phyloP scores from a whole-genome alignment of 495 filamentous ascomycete species.

The Xylaria intraflava region DNA sequence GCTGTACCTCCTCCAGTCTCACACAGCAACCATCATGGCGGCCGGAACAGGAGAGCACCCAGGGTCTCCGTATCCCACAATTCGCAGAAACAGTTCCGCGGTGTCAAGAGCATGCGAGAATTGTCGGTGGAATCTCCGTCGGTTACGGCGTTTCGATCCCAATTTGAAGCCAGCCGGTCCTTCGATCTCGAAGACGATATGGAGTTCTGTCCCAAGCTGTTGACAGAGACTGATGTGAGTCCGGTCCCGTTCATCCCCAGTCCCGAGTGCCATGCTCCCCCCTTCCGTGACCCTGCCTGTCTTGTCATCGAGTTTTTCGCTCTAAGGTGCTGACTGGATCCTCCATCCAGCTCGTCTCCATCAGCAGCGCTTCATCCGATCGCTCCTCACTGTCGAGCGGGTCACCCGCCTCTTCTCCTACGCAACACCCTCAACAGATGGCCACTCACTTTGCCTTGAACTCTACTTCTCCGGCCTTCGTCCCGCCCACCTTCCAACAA shows the following conservation, averaged over 20 bases:
- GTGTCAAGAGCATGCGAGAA: slow-evolving; percentile 81
- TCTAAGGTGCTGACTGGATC: slow-evolving; percentile 13
- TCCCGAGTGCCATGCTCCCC: too few relatives aligned
- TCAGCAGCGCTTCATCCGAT: slow-evolving; percentile 87
- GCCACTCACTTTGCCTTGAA: slow-evolving; percentile 75
- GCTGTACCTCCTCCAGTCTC: slow-evolving; percentile 44
- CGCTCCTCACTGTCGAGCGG: slow-evolving; percentile 90
- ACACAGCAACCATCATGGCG: slow-evolving; percentile 72
- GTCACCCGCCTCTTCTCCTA: slow-evolving; percentile 86
- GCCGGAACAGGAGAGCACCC: slow-evolving; percentile 80
- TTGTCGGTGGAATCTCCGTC: slow-evolving; percentile 63
- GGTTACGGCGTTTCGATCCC: slow-evolving; percentile 67
- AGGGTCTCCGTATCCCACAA: slow-evolving; percentile 68
- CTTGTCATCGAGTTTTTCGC: not conserved
- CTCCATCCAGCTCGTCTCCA: slow-evolving; percentile 61
- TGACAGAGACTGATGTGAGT: slow-evolving; percentile 96
- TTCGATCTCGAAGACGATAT: slow-evolving; percentile 97
- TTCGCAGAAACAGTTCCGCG: slow-evolving; percentile 77
- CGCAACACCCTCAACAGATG: slow-evolving; percentile 59
- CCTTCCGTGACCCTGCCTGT: not conserved
- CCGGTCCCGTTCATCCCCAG: slow-evolving; percentile 4
- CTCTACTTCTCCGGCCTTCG: slow-evolving; percentile 64
- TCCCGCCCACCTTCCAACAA: slow-evolving; percentile 49
- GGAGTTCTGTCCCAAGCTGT: slow-evolving; percentile 87
- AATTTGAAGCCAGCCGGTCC: slow-evolving; percentile 86